Evolutionary conservation across 345 rosid genomes (phyloP), one percentile per base, ranked within the genome.

Genomic region (Geranium brycei): DNA sequence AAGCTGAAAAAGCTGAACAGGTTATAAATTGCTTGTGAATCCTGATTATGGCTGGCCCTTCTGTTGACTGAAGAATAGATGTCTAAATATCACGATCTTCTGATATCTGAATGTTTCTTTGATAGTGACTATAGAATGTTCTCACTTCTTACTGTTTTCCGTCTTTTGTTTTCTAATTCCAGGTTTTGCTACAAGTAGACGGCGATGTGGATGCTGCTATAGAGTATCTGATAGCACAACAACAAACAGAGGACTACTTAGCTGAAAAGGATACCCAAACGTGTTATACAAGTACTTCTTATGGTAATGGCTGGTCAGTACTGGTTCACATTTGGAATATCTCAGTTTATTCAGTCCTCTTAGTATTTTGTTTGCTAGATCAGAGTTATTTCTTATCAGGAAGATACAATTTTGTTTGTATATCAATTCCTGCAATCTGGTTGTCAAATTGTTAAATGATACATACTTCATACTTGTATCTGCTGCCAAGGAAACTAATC

Each of bases 121-220:
- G 8, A 47, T 47, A 17, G 17, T 59, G 32, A 57, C 4, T 31
- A 59, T 59, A 12, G 7, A 19, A 13, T 61, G 17, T 11, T 53
- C 32, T 32, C 19, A 7, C 58, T 59, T 60, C 63, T 17, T 57
- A 56, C 38, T 32, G 40, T 32, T 13, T 58, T 11, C 28, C 72
- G 71, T 57, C 63, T 58, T 32, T 17, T 23, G 64, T 35, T 58
- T 53, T 60, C 62, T 66, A 55, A 23, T 76, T 62, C 59, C 70
- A 92, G 96, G 84, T 83, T 74, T 78, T 92, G 67, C 67, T 78
- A 66, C 85, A 83, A 81, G 93, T 87, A 62, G 79, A 76, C 57
- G 95, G 90, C 59, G 90, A 89, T 77, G 85, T 82, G 60, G 91
- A 86, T 77, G 88, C 91, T 65, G 93, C 95, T 8, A 80, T 87